Conservation (phyloP, 2,329 filamentous ascomycete species). For the Aureobasidium subglaciale region DNA sequence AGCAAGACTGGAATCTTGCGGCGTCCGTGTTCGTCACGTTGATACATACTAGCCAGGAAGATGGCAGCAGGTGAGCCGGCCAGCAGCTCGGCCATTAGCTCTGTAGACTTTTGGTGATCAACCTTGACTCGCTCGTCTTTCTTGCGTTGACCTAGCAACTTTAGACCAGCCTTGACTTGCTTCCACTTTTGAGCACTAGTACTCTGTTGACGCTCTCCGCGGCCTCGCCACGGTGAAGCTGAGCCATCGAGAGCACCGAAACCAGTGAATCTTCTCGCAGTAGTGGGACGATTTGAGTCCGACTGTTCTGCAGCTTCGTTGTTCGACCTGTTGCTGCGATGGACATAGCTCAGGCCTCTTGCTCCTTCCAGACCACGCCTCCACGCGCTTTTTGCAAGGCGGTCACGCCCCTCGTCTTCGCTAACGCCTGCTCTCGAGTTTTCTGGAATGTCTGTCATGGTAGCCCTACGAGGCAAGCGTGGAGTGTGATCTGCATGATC, state of each 20-base stretch:
- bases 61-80: conserved; percentile 89
- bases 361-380: conserved; percentile 40
- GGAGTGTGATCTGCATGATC: conserved; percentile 7
- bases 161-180: conserved; percentile 83
- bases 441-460: conserved; percentile 43
- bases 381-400: conserved; percentile 41
- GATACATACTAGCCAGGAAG: conserved; percentile 95
- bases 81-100: conserved; percentile 88
- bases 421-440: conserved; percentile 40
- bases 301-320: conserved; percentile 26
- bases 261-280: conserved; percentile 41
- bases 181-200: conserved; percentile 74
- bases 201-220: conserved; percentile 40
- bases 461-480: conserved; percentile 44
- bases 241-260: conserved; percentile 32
- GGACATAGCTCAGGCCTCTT: conserved; percentile 40
- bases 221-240: conserved; percentile 37
- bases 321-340: conserved; percentile 17
- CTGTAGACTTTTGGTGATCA: conserved; percentile 90
- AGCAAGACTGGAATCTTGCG: conserved; percentile 90
- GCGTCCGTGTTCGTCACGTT: conserved; percentile 91
- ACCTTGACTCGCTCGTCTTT: conserved; percentile 78
- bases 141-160: conserved; percentile 69
- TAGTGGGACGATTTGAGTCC: conserved; percentile 35
- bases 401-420: conserved; percentile 45